Conservation (phyloP, 768 basidiomycete species). For the Lactarius indigo region DNA sequence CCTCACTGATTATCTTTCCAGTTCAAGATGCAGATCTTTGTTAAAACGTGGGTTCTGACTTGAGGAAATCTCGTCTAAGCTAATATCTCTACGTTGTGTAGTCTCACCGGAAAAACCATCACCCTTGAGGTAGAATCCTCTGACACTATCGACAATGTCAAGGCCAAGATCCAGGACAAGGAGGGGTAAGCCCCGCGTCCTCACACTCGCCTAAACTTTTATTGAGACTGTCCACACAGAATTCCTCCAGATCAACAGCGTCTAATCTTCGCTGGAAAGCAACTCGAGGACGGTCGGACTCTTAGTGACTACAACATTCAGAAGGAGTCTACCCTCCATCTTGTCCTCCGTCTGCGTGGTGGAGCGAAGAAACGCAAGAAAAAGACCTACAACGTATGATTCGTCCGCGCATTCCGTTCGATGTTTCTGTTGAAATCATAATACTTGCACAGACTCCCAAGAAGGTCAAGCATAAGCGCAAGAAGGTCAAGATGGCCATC, state of each 20-base stretch:
- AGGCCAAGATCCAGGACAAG: slow-evolving; percentile 97
- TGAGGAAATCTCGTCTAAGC: neutral
- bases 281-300: slow-evolving; percentile 98
- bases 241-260: slow-evolving; percentile 96
- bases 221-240: slow-evolving; percentile 36
- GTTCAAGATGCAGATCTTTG: slow-evolving; percentile 91
- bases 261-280: slow-evolving; percentile 98
- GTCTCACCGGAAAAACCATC: slow-evolving; percentile 99
- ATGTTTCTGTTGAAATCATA: neutral
- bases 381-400: slow-evolving; percentile 93
- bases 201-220: slow-evolving; percentile 3
- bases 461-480: slow-evolving; percentile 23
- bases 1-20: slow-evolving; percentile 7
- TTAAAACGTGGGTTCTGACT: slow-evolving; percentile 77
- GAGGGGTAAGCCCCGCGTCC: slow-evolving; percentile 66
- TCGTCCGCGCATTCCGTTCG: neutral
- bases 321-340: slow-evolving; percentile 98
- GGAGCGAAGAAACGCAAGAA: slow-evolving; percentile 99
- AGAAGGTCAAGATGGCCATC: slow-evolving; percentile 99
- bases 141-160: slow-evolving; percentile 97
- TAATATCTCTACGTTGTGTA: slow-evolving; percentile 31
- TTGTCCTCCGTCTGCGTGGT: slow-evolving; percentile 97
- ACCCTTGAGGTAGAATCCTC: slow-evolving; percentile 97
- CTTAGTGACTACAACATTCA: slow-evolving; percentile 97
- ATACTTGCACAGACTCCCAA: slow-evolving; percentile 20